Base-by-base conservation (phyloP, 2,329 filamentous ascomycete genomes). In the Neoascochyta sp. region DNA sequence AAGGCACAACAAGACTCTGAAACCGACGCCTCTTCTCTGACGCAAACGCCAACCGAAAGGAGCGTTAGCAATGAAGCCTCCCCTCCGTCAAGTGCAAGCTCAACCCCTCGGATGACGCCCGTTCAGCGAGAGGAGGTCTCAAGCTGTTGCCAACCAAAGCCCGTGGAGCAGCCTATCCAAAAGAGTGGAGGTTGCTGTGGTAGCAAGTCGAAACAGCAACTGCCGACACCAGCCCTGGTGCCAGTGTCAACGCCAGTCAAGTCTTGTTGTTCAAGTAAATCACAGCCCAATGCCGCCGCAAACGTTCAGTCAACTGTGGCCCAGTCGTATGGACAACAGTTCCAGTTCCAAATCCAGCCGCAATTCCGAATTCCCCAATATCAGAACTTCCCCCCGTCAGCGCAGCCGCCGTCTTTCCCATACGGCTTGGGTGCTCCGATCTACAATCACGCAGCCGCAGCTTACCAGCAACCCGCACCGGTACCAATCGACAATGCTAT, bases 21-120 rank as follows among this genome's bases (percentile, higher is more conserved):
- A 21, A 54, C 50, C n/a, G 57, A 61, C 14, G 46, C 54, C 7
- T 56, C 57, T 4, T 60, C 59, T 3, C 33, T 48, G 24, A 48
- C 53, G 3, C 38, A 40, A 13, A 59, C 57, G 4, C 52, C 57
- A n/a, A 61, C 57, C 10, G 57, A 60, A 14, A 43, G 36, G 36
- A 61, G 54, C 19, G 44, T 43, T 19, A 62, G 54, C 35, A 58
- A 59, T 27, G 51, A 46, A 31, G 47, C 44, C 9, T 63, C 59
- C 12, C 47, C 52, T 8, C 44, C 54, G 13, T 62, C 59, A 9
- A 63, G 59, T 35, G 56, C 57, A 16, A 62, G 59, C 34, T 63
- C 59, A n/a, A 63, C 59, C 9, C 59, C 59, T 20, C 57, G 54
- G 9, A 30, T 63, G 14, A 39, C 44, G 2, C 53, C 57, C 9